Evolutionary conservation across 768 basidiomycete species (phyloP).

Genomic region (Mycena chlorophos): DNA sequence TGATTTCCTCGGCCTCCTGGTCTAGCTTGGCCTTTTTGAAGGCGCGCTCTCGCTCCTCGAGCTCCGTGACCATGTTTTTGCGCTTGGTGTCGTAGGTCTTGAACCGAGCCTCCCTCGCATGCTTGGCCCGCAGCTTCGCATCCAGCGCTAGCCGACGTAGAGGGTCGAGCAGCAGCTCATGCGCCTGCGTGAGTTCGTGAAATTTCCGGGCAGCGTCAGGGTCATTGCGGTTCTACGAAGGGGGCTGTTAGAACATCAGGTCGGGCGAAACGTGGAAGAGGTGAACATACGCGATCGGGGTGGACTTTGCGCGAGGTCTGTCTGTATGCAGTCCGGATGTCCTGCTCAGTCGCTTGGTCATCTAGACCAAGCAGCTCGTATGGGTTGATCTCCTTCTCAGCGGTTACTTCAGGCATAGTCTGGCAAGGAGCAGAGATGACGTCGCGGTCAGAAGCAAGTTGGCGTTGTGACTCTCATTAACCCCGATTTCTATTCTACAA

Average conservation of each 20-base stretch:
- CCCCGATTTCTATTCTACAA: not conserved
- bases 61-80: constrained; percentile 71
- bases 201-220: constrained; percentile 84
- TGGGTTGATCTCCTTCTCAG: constrained; percentile 68
- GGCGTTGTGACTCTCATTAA: no score
- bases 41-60: constrained; percentile 75
- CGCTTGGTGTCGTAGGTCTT: constrained; percentile 70
- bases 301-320: constrained; percentile 82
- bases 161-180: constrained; percentile 80
- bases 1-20: constrained; percentile 58
- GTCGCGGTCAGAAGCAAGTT: no score
- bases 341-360: constrained; percentile 69
- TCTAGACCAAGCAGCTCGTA: constrained; percentile 70
- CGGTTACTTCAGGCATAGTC: no score
- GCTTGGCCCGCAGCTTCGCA: constrained; percentile 70
- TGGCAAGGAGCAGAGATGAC: no score
- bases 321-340: constrained; percentile 79
- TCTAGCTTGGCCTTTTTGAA: constrained; percentile 71
- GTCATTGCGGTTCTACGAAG: constrained; percentile 69
- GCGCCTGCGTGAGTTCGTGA: constrained; percentile 80
- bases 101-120: constrained; percentile 70
- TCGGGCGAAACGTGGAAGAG: constrained; percentile 5
- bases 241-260: constrained; percentile 16
- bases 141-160: constrained; percentile 76
- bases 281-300: constrained; percentile 70